Conservation (phyloP, 2,329 filamentous ascomycete genomes). For the Phialophora tarda region DNA sequence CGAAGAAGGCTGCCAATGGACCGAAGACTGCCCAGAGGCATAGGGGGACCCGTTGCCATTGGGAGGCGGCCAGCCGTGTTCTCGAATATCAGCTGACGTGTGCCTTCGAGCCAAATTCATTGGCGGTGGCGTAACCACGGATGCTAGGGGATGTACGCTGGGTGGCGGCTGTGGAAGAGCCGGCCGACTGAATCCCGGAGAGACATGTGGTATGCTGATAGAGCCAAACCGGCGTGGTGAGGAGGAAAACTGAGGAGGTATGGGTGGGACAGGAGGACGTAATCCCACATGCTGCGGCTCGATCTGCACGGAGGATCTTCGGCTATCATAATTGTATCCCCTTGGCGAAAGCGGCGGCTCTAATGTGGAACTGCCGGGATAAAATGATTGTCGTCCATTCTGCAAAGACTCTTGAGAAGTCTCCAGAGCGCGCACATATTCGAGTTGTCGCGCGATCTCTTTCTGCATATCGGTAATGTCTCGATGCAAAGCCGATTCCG, state of each 20-base stretch:
- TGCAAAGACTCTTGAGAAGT: slow-evolving; percentile 69
- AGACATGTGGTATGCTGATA: slow-evolving; percentile 72
- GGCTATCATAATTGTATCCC: slow-evolving; percentile 80
- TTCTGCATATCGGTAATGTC: slow-evolving; percentile 66
- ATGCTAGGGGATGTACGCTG: slow-evolving; percentile 64
- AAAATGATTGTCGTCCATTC: slow-evolving; percentile 65
- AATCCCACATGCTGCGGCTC: slow-evolving; percentile 49
- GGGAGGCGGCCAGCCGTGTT: slow-evolving; percentile 73
- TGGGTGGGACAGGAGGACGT: slow-evolving; percentile 36
- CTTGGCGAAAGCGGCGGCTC: slow-evolving; percentile 86
- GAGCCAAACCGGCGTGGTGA: slow-evolving; percentile 86
- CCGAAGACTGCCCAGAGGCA: slow-evolving; percentile 65
- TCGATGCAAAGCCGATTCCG: slow-evolving; percentile 77
- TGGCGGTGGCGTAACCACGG: slow-evolving; percentile 60
- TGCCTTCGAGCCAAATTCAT: slow-evolving; percentile 80
- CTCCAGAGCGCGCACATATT: slow-evolving; percentile 62
- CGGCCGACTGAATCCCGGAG: slow-evolving; percentile 74
- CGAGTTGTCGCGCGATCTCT: slow-evolving; percentile 67
- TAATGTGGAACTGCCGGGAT: slow-evolving; percentile 65
- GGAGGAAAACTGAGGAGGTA: slow-evolving; percentile 72
- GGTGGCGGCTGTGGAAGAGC: slow-evolving; percentile 72
- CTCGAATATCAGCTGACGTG: slow-evolving; percentile 93
- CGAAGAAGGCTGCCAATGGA: slow-evolving; percentile 69
- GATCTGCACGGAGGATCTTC: slow-evolving; percentile 71
- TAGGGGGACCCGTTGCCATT: slow-evolving; percentile 63